A percentile compares a stretch with the other conserved stretches of the same genome.
These are phyloP conservation scores for Tubosaeta sp. DNA, from an alignment of 768 basidiomycete species.

Conservation along the genomic window DNA sequence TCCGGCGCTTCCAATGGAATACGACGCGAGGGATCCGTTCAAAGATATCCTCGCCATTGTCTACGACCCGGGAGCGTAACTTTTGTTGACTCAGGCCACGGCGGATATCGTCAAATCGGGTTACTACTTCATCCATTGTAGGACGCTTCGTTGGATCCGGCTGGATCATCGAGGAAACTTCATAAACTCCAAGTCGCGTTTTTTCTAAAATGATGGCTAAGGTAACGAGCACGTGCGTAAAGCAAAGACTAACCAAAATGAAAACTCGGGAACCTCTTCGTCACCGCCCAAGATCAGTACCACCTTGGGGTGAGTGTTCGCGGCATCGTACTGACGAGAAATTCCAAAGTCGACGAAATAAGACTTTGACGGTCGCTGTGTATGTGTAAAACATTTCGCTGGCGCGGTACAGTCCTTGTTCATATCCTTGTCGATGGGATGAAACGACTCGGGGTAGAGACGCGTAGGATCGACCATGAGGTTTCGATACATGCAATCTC, in stretches of 20 bases:
- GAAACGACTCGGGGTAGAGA: constrained; percentile 27
- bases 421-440: constrained; percentile 14
- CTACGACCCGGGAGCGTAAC: constrained; percentile 27
- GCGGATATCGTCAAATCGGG: constrained; percentile 13
- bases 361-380: constrained; percentile 19
- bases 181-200: constrained; percentile 29
- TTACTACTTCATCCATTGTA: constrained; percentile 33
- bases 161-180: constrained; percentile 33
- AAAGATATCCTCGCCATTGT: constrained; percentile 4
- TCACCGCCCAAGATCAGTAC: constrained; percentile 38
- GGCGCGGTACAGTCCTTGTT: constrained; percentile 15
- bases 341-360: constrained; percentile 32
- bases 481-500: constrained; percentile 29
- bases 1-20: constrained; percentile 24
- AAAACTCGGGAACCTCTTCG: constrained; percentile 41
- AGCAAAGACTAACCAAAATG: constrained; percentile 19
- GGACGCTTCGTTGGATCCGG: constrained; percentile 34
- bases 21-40: not conserved
- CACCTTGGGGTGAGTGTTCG: constrained; percentile 25
- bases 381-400: constrained; percentile 29
- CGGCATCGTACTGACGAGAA: constrained; percentile 29
- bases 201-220: not conserved
- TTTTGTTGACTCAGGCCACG: constrained; percentile 9
- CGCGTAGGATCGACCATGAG: constrained; percentile 30
- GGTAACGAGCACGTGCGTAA: not conserved